Conservation (phyloP, 2,329 filamentous ascomycete species). For the Fusarium sp. region DNA sequence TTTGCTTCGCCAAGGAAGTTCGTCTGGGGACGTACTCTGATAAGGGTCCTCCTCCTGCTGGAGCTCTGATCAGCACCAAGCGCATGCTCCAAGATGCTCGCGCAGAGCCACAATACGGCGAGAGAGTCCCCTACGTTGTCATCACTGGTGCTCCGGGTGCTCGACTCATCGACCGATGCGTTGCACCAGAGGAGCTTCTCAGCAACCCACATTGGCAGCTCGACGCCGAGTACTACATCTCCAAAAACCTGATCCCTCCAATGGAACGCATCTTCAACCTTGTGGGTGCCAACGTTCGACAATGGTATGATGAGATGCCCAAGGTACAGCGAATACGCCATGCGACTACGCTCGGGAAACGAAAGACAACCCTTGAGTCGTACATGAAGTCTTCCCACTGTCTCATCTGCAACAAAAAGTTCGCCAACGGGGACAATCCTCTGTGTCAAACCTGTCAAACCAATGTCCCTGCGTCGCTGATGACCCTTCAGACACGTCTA, state of each 20-base stretch:
- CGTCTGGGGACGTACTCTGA: slow-evolving; percentile 86
- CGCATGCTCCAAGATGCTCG: slow-evolving; percentile 88
- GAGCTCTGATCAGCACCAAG: slow-evolving; percentile 87
- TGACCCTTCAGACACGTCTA: slow-evolving; percentile 71
- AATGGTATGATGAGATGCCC: slow-evolving; percentile 98
- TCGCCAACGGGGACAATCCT: slow-evolving; percentile 43
- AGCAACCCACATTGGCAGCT: slow-evolving; percentile 81
- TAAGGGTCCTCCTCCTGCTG: slow-evolving; percentile 81
- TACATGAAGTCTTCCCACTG: slow-evolving; percentile 88
- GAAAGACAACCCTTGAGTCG: slow-evolving; percentile 85
- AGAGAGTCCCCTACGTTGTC: slow-evolving; percentile 94
- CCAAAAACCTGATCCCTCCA: slow-evolving; percentile 93
- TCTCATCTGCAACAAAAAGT: slow-evolving; percentile 70
- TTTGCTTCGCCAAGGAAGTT: slow-evolving; percentile 94
- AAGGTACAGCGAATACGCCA: slow-evolving; percentile 79
- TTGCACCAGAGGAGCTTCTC: slow-evolving; percentile 85
- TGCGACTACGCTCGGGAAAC: slow-evolving; percentile 45
- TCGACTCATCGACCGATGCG: slow-evolving; percentile 87
- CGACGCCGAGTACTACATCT: slow-evolving; percentile 97
- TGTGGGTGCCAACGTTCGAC: slow-evolving; percentile 87
- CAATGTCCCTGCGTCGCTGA: slow-evolving; percentile 68
- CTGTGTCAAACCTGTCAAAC: slow-evolving; percentile 69
- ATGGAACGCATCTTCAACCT: slow-evolving; percentile 97
- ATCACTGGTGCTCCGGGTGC: slow-evolving; percentile 88
- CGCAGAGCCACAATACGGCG: slow-evolving; percentile 92